These are phyloP conservation scores for Boletellus dicymbophilus DNA, from an alignment of 1,284 basidiomycete species.

Conservation along the genomic window DNA sequence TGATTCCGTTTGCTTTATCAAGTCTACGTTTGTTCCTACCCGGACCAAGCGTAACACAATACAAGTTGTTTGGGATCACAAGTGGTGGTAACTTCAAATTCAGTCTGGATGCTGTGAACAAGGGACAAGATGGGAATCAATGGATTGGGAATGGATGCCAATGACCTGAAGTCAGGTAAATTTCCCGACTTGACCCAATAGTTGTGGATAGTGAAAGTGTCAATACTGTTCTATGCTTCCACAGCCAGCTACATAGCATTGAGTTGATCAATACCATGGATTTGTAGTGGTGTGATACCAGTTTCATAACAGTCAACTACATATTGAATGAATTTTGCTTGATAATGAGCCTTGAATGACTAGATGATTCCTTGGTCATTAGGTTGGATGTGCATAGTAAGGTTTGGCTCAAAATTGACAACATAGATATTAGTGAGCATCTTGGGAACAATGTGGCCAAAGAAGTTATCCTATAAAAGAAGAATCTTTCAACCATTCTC, in stretches of 20 bases:
- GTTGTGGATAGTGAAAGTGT: background rate
- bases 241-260: background rate
- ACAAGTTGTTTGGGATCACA: no score
- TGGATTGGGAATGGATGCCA: no score
- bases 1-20: no score
- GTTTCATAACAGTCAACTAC: background rate
- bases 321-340: background rate
- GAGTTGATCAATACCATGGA: background rate
- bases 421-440: background rate
- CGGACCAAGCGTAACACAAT: no score
- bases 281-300: background rate
- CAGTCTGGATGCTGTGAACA: no score
- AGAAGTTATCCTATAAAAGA: slow-evolving; percentile 3
- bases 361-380: slow-evolving; percentile 1
- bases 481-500: background rate
- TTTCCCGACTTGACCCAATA: slow-evolving; percentile 11
- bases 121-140: no score
- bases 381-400: background rate
- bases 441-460: background rate
- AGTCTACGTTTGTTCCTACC: no score
- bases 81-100: no score
- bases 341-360: background rate
- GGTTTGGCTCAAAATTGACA: background rate
- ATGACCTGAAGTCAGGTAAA: no score
- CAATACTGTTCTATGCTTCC: background rate